Evolutionary conservation across 1,139 yeast species (phyloP).

Genomic region (Taphrina pruni): DNA sequence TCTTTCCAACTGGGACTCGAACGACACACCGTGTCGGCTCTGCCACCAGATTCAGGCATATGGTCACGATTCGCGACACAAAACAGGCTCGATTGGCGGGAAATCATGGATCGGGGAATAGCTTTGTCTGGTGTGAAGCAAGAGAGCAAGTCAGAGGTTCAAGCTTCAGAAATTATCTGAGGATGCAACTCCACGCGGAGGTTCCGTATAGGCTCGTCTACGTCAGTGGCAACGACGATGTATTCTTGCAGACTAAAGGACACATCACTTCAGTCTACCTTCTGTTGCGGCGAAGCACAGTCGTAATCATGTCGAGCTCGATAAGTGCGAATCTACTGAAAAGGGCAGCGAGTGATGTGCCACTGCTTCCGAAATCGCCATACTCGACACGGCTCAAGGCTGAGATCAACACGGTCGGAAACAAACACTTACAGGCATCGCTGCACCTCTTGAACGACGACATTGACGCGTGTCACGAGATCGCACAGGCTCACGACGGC

Average conservation of each 20-base stretch:
- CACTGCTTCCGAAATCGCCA: constrained; percentile 12
- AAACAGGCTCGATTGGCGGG: constrained; percentile 12
- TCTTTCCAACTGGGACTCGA: constrained; percentile 26
- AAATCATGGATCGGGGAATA: background rate
- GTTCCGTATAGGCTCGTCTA: background rate
- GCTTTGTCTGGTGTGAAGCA: too few species aligned
- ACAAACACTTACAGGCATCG: constrained; percentile 6
- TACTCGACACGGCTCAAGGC: background rate
- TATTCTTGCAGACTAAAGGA: too few species aligned
- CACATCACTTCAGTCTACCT: too few species aligned
- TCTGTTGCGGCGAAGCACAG: background rate
- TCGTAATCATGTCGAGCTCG: background rate
- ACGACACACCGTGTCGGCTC: constrained; percentile 1
- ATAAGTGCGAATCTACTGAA: background rate
- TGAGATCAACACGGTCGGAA: background rate
- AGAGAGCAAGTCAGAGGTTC: too few species aligned
- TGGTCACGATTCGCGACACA: constrained; percentile 21
- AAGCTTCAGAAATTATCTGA: too few species aligned
- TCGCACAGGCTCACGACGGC: constrained; percentile 15
- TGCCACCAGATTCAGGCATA: constrained; percentile 23
- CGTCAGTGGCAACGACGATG: constrained; percentile 1
- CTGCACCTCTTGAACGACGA: constrained; percentile 30
- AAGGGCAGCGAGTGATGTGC: background rate
- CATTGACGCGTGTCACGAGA: constrained; percentile 24
- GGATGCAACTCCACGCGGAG: background rate